A percentile compares a stretch with the other conserved stretches of the same genome.
Evolutionary conservation across 805 yeast genomes (phyloP).

Genomic region (Nakazawaea holstii): DNA sequence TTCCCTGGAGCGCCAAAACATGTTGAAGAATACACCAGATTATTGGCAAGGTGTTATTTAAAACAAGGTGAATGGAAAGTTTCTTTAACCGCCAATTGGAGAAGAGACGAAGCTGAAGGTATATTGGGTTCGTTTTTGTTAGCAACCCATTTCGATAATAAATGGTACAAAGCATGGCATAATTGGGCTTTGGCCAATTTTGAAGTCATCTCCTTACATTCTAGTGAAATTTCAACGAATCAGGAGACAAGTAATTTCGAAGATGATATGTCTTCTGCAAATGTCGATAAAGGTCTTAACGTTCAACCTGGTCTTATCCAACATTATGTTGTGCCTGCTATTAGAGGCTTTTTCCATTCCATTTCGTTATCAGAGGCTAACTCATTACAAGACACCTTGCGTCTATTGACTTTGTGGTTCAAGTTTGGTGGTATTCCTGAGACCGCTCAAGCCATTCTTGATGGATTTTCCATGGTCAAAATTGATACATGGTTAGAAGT

Average conservation of each 20-base stretch:
- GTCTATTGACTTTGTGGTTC: constrained; percentile 91
- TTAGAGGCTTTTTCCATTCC: constrained; percentile 92
- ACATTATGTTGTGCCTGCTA: constrained; percentile 92
- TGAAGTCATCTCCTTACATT: constrained; percentile 74
- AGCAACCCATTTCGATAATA: constrained; percentile 90
- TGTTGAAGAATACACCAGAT: constrained; percentile 74
- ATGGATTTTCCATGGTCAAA: constrained; percentile 84
- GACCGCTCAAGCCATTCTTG: constrained; percentile 84
- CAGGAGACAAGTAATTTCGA: constrained; percentile 11
- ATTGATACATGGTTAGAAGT: constrained; percentile 95
- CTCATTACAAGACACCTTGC: constrained; percentile 86
- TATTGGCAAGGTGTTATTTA: constrained; percentile 88
- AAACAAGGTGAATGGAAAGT: constrained; percentile 99
- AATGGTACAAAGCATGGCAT: constrained; percentile 99
- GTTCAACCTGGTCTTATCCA: constrained; percentile 55
- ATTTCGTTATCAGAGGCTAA: constrained; percentile 82
- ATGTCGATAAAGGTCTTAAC: constrained; percentile 14
- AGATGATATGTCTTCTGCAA: constrained; percentile 8
- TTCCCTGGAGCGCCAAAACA: constrained; percentile 69
- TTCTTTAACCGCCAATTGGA: constrained; percentile 74
- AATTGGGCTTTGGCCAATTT: constrained; percentile 98
- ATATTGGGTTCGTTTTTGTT: constrained; percentile 86
- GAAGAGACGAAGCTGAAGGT: constrained; percentile 63
- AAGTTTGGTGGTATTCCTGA: constrained; percentile 91
- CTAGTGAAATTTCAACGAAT: constrained; percentile 18